Conservation (phyloP, 2,329 filamentous ascomycete genomes). For the Fusarium tanahbumbuense region DNA sequence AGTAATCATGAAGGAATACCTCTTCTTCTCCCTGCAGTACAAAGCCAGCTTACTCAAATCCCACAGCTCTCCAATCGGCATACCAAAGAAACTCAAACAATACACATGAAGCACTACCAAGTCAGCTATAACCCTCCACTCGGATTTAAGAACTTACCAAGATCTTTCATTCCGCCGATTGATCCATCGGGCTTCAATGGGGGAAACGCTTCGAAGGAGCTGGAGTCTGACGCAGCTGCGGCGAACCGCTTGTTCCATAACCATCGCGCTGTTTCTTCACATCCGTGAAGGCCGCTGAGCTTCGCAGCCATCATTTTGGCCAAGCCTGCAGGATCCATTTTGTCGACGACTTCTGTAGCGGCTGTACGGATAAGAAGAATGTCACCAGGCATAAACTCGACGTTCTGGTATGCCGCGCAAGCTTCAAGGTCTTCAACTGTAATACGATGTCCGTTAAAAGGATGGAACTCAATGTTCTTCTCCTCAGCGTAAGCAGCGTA, state of each 20-base stretch:
- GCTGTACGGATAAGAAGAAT: slow-evolving; percentile 75
- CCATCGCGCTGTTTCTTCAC: slow-evolving; percentile 69
- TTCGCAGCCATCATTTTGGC: slow-evolving; percentile 48
- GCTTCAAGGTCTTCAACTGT: slow-evolving; percentile 65
- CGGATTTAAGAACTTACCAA: slow-evolving; percentile 48
- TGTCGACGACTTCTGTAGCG: slow-evolving; percentile 68
- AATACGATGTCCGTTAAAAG: slow-evolving; percentile 65
- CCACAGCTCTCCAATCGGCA: slow-evolving; percentile 67
- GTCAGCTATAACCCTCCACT: not conserved
- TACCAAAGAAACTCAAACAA: slow-evolving; percentile 63
- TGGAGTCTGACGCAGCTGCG: slow-evolving; percentile 71
- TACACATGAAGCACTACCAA: slow-evolving; percentile 59
- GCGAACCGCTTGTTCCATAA: slow-evolving; percentile 77
- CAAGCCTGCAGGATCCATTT: slow-evolving; percentile 53
- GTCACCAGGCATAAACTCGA: slow-evolving; percentile 74
- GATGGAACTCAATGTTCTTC: slow-evolving; percentile 62
- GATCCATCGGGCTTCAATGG: slow-evolving; percentile 59
- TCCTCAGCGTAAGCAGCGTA: slow-evolving; percentile 62
- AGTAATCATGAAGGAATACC: slow-evolving; percentile 72
- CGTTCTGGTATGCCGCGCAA: slow-evolving; percentile 68
- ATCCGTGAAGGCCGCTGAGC: slow-evolving; percentile 58
- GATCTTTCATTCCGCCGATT: slow-evolving; percentile 46
- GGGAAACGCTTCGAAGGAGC: slow-evolving; percentile 73
- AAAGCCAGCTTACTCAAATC: slow-evolving; percentile 65
- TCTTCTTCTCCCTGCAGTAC: slow-evolving; percentile 62